Evolutionary conservation across 192 early-diverging fungal species (phyloP).

Genomic region (Chytriomyces confervae): DNA sequence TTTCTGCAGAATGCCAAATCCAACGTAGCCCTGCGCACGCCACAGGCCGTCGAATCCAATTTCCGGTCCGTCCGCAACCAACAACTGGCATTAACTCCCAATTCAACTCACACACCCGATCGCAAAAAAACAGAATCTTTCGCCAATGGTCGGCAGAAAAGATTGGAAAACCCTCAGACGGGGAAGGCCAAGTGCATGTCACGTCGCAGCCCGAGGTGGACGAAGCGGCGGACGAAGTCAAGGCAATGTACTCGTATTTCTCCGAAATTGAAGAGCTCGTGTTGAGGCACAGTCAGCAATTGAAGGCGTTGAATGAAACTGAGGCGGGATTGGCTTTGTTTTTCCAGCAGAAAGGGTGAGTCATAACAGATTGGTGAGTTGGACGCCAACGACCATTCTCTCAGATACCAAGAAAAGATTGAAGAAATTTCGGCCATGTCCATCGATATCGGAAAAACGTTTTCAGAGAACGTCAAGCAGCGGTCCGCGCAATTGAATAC

Average conservation of each 20-base stretch:
- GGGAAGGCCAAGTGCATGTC: conserved; percentile 45
- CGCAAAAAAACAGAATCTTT: conserved; percentile 43
- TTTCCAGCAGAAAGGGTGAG: conserved; percentile 59
- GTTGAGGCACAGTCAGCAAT: conserved; percentile 40
- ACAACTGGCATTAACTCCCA: not conserved
- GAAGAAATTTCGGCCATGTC: conserved; percentile 47
- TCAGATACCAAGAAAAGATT: conserved; percentile 50
- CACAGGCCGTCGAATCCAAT: conserved; percentile 51
- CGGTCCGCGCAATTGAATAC: conserved; percentile 40
- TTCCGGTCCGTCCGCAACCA: conserved; percentile 36
- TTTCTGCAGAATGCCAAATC: conserved; percentile 31
- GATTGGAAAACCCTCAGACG: conserved; percentile 33
- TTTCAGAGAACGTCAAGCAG: conserved; percentile 42
- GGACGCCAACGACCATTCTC: not conserved
- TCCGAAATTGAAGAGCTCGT: conserved; percentile 48
- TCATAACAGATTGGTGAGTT: too few species aligned
- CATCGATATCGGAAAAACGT: conserved; percentile 49
- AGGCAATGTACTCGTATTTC: conserved; percentile 53
- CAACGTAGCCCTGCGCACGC: conserved; percentile 51
- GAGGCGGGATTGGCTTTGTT: conserved; percentile 57
- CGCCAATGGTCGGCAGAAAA: conserved; percentile 56
- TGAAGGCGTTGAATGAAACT: conserved; percentile 53
- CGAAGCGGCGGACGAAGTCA: conserved; percentile 53
- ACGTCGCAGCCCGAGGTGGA: conserved; percentile 63
- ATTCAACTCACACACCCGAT: conserved; percentile 2